Percentiles rank a stretch among this genome's conserved stretches.
Conservation (phyloP, 177 flowering plant species). For the Vitis hybrid region DNA sequence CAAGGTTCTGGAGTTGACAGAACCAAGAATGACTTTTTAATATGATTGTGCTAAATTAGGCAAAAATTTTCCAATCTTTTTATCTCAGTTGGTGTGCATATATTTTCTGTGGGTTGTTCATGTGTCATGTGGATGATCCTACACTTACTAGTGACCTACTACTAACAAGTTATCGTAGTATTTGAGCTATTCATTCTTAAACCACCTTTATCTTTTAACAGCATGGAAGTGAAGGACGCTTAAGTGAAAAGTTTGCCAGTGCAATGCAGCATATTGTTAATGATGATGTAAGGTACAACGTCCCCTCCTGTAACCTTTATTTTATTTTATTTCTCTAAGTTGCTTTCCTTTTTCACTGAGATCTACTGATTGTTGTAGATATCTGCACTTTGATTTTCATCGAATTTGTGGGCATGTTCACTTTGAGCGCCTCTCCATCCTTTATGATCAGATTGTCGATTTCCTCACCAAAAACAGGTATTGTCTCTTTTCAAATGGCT, state of each 20-base stretch:
- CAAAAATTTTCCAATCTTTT: too few species aligned
- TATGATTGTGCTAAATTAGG: too few species aligned
- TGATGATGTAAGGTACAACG: slow-evolving; percentile 77
- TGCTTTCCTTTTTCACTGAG: slow-evolving; percentile 8
- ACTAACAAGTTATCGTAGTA: background rate
- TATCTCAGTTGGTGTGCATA: background rate
- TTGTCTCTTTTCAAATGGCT: slow-evolving; percentile 10
- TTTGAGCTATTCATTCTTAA: slow-evolving; percentile 6
- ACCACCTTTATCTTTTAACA: slow-evolving; percentile 29
- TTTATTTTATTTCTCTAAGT: background rate
- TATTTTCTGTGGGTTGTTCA: background rate
- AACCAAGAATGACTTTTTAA: too few species aligned
- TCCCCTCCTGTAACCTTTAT: slow-evolving; percentile 6
- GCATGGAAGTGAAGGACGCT: slow-evolving; percentile 95
- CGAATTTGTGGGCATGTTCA: slow-evolving; percentile 88
- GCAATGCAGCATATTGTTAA: slow-evolving; percentile 63
- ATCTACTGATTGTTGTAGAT: slow-evolving; percentile 46
- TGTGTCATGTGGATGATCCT: background rate
- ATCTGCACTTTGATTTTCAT: slow-evolving; percentile 96
- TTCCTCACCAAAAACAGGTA: slow-evolving; percentile 78
- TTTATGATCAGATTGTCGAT: slow-evolving; percentile 79
- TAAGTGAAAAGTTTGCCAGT: slow-evolving; percentile 67
- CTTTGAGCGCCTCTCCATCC: slow-evolving; percentile 89
- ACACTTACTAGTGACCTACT: background rate
- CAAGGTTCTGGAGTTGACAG: too few species aligned